Percentiles rank a stretch among this genome's conserved stretches.
Conservation (phyloP, 2,329 filamentous ascomycete genomes). For the Botryosphaeria dothidea region DNA sequence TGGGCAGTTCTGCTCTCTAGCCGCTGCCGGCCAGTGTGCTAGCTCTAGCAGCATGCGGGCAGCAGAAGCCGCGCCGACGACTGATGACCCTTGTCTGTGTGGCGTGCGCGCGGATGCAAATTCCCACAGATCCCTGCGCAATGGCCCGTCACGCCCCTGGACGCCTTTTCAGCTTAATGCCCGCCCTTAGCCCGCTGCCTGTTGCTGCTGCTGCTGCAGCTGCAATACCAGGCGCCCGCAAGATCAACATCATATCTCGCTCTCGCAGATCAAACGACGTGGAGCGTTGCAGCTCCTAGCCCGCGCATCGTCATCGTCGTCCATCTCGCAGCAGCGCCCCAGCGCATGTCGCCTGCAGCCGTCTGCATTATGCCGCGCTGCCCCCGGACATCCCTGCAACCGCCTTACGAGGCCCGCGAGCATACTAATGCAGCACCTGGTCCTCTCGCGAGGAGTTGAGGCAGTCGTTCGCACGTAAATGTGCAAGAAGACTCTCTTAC, state of each 20-base stretch:
- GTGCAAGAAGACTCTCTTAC: no score
- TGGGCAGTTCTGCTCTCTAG: not conserved
- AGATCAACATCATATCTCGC: slow-evolving; percentile 8
- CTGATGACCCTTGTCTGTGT: not conserved
- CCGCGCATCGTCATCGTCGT: not conserved
- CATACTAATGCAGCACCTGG: no score
- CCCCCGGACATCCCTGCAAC: slow-evolving; percentile 1
- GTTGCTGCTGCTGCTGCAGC: not conserved
- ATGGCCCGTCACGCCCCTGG: not conserved
- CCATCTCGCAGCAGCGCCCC: not conserved
- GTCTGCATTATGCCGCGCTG: slow-evolving; percentile 7
- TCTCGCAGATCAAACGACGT: slow-evolving; percentile 8
- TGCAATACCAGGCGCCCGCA: not conserved
- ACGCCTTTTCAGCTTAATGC: no score
- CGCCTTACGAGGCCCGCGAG: not conserved
- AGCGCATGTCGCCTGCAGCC: slow-evolving; percentile 2
- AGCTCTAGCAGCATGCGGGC: not conserved
- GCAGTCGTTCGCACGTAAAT: no score
- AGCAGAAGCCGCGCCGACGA: not conserved
- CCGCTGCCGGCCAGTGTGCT: not conserved
- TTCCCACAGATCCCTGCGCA: not conserved
- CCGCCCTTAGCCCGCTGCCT: not conserved
- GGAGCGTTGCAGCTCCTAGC: not conserved
- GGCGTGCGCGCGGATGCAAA: not conserved
- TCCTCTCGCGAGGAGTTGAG: no score